phyloP scores from a whole-genome alignment of 257 asterid genomes.

The Capsicum rhomboideum region DNA sequence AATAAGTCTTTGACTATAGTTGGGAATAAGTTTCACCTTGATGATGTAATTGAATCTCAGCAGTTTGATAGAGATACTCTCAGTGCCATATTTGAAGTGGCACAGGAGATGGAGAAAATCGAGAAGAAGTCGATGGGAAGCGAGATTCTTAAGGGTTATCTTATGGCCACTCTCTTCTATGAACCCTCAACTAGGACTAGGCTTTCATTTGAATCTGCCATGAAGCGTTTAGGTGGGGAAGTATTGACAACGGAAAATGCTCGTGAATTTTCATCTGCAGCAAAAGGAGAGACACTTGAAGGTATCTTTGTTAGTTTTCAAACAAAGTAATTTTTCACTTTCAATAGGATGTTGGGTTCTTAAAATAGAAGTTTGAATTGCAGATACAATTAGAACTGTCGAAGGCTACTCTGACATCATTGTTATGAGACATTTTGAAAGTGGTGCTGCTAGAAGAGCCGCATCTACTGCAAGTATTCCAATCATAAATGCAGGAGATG shows the following conservation, averaged over 20 bases:
- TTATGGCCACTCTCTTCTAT: constrained; percentile 89
- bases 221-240: constrained; percentile 85
- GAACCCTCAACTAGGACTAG: constrained; percentile 97
- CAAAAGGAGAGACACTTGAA: constrained; percentile 98
- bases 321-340: not conserved
- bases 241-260: constrained; percentile 95
- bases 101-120: constrained; percentile 82
- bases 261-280: constrained; percentile 91
- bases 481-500: constrained; percentile 93
- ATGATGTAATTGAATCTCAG: constrained; percentile 84
- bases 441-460: constrained; percentile 94
- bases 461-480: constrained; percentile 77
- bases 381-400: constrained; percentile 84
- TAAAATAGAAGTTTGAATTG: constrained; percentile 2
- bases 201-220: constrained; percentile 95
- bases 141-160: constrained; percentile 69
- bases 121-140: constrained; percentile 66
- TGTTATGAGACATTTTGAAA: constrained; percentile 96
- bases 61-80: constrained; percentile 77
- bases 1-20: constrained; percentile 14
- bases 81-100: constrained; percentile 76
- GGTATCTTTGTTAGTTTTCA: constrained; percentile 28
- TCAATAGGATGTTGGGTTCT: not conserved
- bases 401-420: constrained; percentile 88
- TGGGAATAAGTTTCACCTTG: constrained; percentile 60